Evolutionary conservation across 148 eudicot species (phyloP).

Genomic region (Heliosperma pusillum): DNA sequence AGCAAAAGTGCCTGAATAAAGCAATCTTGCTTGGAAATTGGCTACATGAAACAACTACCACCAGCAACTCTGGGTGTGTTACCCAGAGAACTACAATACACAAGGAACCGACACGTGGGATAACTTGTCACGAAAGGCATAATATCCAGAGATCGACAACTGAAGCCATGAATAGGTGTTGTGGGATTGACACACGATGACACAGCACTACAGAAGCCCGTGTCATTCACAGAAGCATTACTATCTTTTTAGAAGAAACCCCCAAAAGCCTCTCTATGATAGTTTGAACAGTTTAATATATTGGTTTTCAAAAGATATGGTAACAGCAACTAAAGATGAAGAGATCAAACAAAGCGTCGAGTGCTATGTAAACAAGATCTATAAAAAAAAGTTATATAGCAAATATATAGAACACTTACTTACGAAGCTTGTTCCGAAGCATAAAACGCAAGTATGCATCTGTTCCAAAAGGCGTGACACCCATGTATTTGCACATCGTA

Average conservation of each 20-base stretch:
- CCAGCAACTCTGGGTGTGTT: neutral
- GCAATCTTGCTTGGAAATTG: no score
- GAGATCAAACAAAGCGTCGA: neutral
- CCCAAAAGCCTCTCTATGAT: neutral
- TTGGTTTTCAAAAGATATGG: neutral
- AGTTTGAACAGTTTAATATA: neutral
- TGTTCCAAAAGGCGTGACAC: conserved; percentile 70
- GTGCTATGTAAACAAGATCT: neutral
- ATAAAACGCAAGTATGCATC: conserved; percentile 75
- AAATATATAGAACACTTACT: conserved; percentile 35
- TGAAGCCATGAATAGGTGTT: no score
- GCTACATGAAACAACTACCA: no score
- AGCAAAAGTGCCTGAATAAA: no score
- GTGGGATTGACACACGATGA: no score
- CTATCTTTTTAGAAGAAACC: neutral
- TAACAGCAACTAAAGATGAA: neutral
- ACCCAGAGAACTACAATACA: neutral
- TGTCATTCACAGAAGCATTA: neutral
- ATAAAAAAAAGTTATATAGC: neutral
- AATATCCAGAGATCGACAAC: no score
- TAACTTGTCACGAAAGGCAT: neutral
- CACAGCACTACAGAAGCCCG: no score
- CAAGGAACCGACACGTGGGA: neutral
- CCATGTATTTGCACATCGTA: conserved; percentile 95
- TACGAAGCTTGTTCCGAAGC: conserved; percentile 71